Evolutionary conservation across 2,329 filamentous ascomycete genomes (phyloP).

Genomic region (Aspergillus texensis): DNA sequence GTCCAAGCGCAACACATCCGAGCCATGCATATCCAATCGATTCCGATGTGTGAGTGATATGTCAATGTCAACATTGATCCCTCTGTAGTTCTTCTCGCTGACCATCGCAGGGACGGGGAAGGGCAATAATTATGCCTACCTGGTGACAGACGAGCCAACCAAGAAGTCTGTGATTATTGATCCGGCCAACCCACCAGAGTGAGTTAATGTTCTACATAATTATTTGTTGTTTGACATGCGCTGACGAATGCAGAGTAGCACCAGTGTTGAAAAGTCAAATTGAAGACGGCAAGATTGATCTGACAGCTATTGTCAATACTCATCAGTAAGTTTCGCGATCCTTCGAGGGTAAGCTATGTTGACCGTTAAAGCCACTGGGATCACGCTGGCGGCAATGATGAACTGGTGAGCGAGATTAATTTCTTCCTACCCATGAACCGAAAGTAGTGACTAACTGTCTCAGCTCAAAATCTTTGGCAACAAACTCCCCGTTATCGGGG

Average conservation of each 20-base stretch:
- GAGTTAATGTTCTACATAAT: slow-evolving; percentile 22
- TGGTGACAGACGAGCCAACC: slow-evolving; percentile 53
- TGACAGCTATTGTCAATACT: slow-evolving; percentile 91
- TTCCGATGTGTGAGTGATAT: slow-evolving; percentile 56
- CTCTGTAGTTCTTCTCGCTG: neutral
- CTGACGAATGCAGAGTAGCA: slow-evolving; percentile 52
- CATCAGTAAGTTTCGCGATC: slow-evolving; percentile 72
- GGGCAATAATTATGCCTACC: slow-evolving; percentile 56
- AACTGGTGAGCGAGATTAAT: slow-evolving; percentile 63
- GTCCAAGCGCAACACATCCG: slow-evolving; percentile 20
- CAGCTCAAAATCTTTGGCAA: slow-evolving; percentile 62
- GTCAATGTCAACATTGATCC: neutral
- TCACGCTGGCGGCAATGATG: slow-evolving; percentile 87
- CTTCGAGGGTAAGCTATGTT: slow-evolving; percentile 6
- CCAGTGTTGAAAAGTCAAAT: slow-evolving; percentile 74
- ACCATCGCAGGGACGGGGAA: slow-evolving; percentile 36
- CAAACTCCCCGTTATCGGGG: slow-evolving; percentile 78
- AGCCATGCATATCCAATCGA: slow-evolving; percentile 55
- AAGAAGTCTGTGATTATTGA: slow-evolving; percentile 56
- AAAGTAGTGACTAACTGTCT: neutral
- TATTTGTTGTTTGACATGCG: neutral
- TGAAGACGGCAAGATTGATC: slow-evolving; percentile 70
- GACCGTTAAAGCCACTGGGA: slow-evolving; percentile 74
- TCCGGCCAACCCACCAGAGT: slow-evolving; percentile 55
- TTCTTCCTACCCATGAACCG: neutral